Evolutionary conservation across 2,329 filamentous ascomycete species (phyloP), one percentile per base, ranked within the genome.

Genomic region (Aschersonia sp.): DNA sequence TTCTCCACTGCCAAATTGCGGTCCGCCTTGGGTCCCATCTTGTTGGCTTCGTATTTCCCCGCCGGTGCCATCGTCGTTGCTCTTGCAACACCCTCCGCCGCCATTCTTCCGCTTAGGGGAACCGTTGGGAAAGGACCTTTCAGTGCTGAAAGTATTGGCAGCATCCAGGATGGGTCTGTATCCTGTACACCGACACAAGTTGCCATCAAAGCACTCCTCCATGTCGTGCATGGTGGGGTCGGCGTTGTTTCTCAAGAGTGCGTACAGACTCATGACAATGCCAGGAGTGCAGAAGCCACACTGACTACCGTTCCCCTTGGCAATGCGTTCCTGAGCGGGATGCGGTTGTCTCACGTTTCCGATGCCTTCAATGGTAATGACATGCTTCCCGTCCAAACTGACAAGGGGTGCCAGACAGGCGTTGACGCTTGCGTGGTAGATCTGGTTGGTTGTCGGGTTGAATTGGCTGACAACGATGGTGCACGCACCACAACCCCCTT

Each of bases 181-280:
- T 5, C 92, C 92, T 0, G 92, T 98, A 65, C 92, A 98, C 47
- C 92, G 79, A 61, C 92, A 98, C 31, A 97, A 68, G 55, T 98
- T 98, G 0, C 92, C 92, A 63, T 98, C 92, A 58, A 97, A 97
- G 0, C 90, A 89, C 67, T 97, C 92, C 64, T 98, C 92, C 35
- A 97, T 76, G 32, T 94, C 86, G 55, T 87, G 78, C 58, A 90
- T 79, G 3, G 79, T 81, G 0, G 90, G 89, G 22, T 74, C 73
- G 4, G 81, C 72, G 54, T 89, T 85, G 59, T 97, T 97, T 50
- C 92, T 78, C 33, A 98, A 72, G 43, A 97, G 72, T 5, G 92
- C 92, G 64, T 98, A 98, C 48, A 97, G 66, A 62, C 89, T 96
- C 86, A 97, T 97, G 52, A 97, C 89, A 58, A 98, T 97, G 2